Conservation (phyloP, 208 protist genomes). For the Endotrypanum monterogeii region DNA sequence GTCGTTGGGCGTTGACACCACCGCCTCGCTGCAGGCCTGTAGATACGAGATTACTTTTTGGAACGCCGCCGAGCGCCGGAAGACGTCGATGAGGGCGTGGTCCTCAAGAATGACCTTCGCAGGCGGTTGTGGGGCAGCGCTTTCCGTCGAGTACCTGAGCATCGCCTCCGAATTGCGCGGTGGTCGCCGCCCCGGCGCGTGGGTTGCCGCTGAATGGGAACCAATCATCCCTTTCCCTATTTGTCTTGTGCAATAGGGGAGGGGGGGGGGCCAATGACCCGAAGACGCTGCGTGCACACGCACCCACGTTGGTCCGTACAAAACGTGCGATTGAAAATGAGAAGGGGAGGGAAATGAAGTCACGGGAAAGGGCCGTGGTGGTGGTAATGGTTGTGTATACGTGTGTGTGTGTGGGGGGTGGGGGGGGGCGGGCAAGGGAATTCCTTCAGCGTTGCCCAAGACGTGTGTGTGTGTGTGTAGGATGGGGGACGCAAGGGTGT, state of each 20-base stretch:
- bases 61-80: constrained; percentile 63
- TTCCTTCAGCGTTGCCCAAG: too few relatives aligned
- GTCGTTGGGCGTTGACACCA: constrained; percentile 18
- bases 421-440: neutral
- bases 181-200: constrained; percentile 16
- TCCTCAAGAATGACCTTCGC: constrained; percentile 72
- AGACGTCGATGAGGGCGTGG: constrained; percentile 60
- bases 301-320: too few relatives aligned
- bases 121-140: constrained; percentile 34
- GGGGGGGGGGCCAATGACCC: neutral
- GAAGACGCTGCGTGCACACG: too few relatives aligned
- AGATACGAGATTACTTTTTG: constrained; percentile 70
- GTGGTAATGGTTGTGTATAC: neutral
- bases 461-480: neutral
- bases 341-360: too few relatives aligned
- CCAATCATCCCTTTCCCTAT: neutral
- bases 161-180: constrained; percentile 18
- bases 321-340: too few relatives aligned
- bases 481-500: neutral
- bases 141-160: constrained; percentile 18
- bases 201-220: constrained; percentile 11
- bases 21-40: constrained; percentile 53
- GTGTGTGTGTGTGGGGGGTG: too few relatives aligned
- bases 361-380: neutral
- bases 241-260: neutral